phyloP scores from a whole-genome alignment of 306 rosid genomes.

The Casuarina equisetifolia region DNA sequence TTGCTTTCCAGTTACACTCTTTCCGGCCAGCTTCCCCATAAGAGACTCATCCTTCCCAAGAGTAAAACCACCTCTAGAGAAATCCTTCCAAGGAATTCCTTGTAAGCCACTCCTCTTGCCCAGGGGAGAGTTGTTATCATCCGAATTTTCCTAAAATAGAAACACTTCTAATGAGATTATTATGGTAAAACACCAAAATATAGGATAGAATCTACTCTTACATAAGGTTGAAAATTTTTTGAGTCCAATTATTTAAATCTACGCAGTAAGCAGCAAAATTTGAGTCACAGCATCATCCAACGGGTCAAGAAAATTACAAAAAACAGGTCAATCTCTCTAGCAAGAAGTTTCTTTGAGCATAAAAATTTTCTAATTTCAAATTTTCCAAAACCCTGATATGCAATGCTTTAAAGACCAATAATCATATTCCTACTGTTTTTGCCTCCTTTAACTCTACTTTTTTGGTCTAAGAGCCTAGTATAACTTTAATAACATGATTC shows the following conservation, averaged over 20 bases:
- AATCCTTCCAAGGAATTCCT: constrained; percentile 96
- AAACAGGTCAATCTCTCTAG: neutral
- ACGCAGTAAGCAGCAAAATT: constrained; percentile 12
- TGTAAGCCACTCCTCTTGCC: constrained; percentile 64
- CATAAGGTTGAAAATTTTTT: constrained; percentile 28
- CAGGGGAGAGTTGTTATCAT: constrained; percentile 52
- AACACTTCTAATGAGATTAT: constrained; percentile 25
- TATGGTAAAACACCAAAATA: constrained; percentile 30
- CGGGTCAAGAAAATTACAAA: neutral
- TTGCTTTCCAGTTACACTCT: constrained; percentile 47
- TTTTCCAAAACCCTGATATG: neutral
- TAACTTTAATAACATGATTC: neutral
- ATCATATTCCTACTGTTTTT: neutral
- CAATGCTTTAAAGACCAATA: neutral
- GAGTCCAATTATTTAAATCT: neutral
- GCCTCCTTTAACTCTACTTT: neutral
- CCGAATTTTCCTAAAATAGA: constrained; percentile 57
- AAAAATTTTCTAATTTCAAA: neutral
- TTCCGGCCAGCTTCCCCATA: constrained; percentile 58
- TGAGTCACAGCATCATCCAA: constrained; percentile 11
- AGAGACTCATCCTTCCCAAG: constrained; percentile 58
- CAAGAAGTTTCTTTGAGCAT: neutral
- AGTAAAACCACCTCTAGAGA: constrained; percentile 66
- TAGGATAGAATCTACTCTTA: constrained; percentile 30
- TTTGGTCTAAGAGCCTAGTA: neutral